phyloP scores from a whole-genome alignment of 768 basidiomycete species.

The Lactifluus rugatus region DNA sequence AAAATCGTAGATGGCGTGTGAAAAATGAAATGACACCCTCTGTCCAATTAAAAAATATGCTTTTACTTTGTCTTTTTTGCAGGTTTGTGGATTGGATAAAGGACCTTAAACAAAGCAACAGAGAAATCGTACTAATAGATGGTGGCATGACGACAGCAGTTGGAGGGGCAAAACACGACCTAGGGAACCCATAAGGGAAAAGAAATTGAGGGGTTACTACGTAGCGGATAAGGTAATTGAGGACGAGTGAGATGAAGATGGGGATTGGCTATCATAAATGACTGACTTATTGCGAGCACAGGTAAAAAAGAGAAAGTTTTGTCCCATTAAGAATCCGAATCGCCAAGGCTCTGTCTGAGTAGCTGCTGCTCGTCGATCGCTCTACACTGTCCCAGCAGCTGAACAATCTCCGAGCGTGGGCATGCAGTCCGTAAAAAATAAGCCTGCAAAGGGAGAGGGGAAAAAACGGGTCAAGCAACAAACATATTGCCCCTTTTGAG shows the following conservation, averaged over 20 bases:
- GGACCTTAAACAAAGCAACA: neutral
- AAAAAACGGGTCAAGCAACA: neutral
- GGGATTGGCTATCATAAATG: neutral
- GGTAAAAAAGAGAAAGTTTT: neutral
- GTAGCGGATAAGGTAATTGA: neutral
- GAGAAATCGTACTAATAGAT: constrained; percentile 2
- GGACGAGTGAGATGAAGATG: neutral
- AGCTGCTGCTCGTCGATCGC: constrained; percentile 19
- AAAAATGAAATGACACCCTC: neutral
- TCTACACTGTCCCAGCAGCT: constrained; percentile 19
- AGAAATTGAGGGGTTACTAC: neutral
- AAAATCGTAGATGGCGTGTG: constrained; percentile 6
- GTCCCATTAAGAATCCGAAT: constrained; percentile 1
- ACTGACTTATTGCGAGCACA: neutral
- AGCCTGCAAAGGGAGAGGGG: neutral
- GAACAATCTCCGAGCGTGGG: constrained; percentile 19
- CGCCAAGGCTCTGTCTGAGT: constrained; percentile 6
- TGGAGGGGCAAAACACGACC: neutral
- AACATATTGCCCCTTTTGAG: too few species aligned
- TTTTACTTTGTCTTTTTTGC: neutral
- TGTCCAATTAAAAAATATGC: neutral
- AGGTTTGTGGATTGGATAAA: neutral
- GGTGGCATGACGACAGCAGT: constrained; percentile 8
- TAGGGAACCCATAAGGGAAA: neutral
- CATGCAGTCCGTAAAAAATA: constrained; percentile 19